These are phyloP conservation scores for Sugiyamaella smithiae DNA, from an alignment of 805 yeast genomes.

Conservation along the genomic window DNA sequence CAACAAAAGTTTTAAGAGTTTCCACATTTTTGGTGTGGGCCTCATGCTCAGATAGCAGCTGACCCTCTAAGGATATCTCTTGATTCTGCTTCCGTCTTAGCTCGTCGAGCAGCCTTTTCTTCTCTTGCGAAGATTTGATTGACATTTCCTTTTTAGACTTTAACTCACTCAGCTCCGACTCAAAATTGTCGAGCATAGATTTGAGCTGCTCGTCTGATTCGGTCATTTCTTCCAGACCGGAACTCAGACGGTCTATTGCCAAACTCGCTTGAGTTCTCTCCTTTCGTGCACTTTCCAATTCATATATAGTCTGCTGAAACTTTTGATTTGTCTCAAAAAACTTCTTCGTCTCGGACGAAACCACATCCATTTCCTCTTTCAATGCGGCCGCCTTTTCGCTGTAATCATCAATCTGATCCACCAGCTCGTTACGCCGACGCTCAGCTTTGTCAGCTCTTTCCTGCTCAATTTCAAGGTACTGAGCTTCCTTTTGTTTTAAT, in stretches of 20 bases:
- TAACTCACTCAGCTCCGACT: conserved; percentile 26
- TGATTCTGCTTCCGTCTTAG: conserved; percentile 37
- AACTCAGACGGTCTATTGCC: conserved; percentile 51
- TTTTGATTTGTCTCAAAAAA: conserved; percentile 77
- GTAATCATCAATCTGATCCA: conserved; percentile 44
- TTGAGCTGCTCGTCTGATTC: conserved; percentile 44
- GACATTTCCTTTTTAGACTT: conserved; percentile 4
- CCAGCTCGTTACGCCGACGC: conserved; percentile 45
- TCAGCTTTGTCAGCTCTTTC: conserved; percentile 63
- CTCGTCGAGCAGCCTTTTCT: conserved; percentile 27
- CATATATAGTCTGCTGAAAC: conserved; percentile 68
- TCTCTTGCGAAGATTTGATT: conserved; percentile 4
- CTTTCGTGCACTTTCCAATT: conserved; percentile 55
- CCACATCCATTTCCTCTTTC: conserved; percentile 47
- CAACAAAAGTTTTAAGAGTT: conserved; percentile 18
- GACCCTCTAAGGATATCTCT: conserved; percentile 52
- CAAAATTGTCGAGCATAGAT: conserved; percentile 43
- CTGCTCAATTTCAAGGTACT: conserved; percentile 69
- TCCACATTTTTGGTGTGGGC: conserved; percentile 17
- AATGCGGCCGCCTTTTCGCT: conserved; percentile 49
- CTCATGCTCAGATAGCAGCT: conserved; percentile 44
- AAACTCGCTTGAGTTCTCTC: conserved; percentile 45
- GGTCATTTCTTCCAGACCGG: conserved; percentile 45
- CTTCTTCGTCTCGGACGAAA: conserved; percentile 57
- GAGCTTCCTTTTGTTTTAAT: conserved; percentile 72